A percentile compares a stretch with the other conserved stretches of the same genome.
Evolutionary conservation across 169 alveolate species (phyloP).

Genomic region (Babesia bovis): DNA sequence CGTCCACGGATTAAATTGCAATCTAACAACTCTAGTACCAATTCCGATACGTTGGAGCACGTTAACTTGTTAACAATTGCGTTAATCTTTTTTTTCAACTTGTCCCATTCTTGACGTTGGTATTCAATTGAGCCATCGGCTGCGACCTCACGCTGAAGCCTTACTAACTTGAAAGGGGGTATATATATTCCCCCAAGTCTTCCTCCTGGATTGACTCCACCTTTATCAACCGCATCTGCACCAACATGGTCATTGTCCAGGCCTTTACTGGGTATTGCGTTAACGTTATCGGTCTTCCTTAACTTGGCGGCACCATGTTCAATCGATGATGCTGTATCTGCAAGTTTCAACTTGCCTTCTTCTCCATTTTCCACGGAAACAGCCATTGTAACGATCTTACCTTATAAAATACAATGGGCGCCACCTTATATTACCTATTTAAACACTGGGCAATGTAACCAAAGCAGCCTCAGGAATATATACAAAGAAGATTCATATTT

Average conservation of each 20-base stretch:
- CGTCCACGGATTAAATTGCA: conserved; percentile 97
- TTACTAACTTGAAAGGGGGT: conserved; percentile 94
- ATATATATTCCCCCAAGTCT: conserved; percentile 94
- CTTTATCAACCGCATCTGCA: neutral
- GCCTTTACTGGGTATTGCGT: neutral
- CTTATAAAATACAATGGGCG: too few relatives aligned
- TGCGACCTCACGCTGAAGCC: conserved; percentile 88
- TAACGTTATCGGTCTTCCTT: neutral
- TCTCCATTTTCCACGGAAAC: neutral
- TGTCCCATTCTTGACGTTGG: conserved; percentile 97
- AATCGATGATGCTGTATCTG: conserved; percentile 3
- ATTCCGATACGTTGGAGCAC: conserved; percentile 82
- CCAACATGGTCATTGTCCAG: conserved; percentile 21
- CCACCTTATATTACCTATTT: too few relatives aligned
- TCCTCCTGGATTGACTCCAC: neutral
- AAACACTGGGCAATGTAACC: too few relatives aligned
- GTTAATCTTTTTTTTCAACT: conserved; percentile 91
- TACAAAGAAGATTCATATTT: too few relatives aligned
- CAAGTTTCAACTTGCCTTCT: neutral
- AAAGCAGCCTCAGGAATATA: too few relatives aligned
- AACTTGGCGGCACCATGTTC: conserved; percentile 4
- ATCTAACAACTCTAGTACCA: conserved; percentile 91
- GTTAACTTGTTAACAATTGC: conserved; percentile 95
- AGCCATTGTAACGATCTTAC: too few relatives aligned
- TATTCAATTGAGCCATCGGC: conserved; percentile 87